Percentiles rank a stretch among this genome's conserved stretches.
phyloP scores from a whole-genome alignment of 2,329 filamentous ascomycete species.

The Amylocarpus encephaloides region DNA sequence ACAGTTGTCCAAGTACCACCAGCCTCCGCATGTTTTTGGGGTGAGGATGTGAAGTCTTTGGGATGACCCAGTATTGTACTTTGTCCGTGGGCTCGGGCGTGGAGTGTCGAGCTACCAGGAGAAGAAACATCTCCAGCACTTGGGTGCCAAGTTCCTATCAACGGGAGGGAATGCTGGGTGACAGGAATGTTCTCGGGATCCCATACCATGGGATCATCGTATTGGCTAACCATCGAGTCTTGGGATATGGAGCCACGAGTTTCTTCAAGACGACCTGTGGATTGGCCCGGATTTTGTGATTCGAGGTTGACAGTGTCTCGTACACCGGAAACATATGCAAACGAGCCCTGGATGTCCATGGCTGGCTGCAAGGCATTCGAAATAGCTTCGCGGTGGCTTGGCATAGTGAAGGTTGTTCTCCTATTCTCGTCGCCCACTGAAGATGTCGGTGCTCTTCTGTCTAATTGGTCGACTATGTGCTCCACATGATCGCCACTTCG shows the following conservation, averaged over 20 bases:
- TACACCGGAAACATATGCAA: slow-evolving; percentile 39
- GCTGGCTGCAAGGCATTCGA: slow-evolving; percentile 25
- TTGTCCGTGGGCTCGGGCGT: slow-evolving; percentile 38
- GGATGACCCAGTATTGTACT: slow-evolving; percentile 54
- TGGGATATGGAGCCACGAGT: background rate
- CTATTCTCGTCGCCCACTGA: slow-evolving; percentile 18
- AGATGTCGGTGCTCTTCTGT: slow-evolving; percentile 18
- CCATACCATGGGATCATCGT: slow-evolving; percentile 26
- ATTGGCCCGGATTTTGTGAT: background rate
- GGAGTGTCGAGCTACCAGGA: slow-evolving; percentile 11
- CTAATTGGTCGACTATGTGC: slow-evolving; percentile 50
- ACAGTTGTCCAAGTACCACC: slow-evolving; percentile 62
- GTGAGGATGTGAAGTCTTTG: slow-evolving; percentile 55
- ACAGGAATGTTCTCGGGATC: slow-evolving; percentile 11
- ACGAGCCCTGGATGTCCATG: slow-evolving; percentile 41
- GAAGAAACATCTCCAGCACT: slow-evolving; percentile 5
- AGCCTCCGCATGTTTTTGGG: slow-evolving; percentile 57
- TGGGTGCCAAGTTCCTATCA: slow-evolving; percentile 35
- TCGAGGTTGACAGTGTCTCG: slow-evolving; percentile 31
- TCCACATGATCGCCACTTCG: slow-evolving; percentile 50
- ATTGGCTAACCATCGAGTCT: background rate
- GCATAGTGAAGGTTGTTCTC: slow-evolving; percentile 24
- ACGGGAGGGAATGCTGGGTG: slow-evolving; percentile 36
- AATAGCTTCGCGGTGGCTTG: slow-evolving; percentile 33
- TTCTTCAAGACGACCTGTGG: background rate